Evolutionary conservation across 371 early-diverging fungal genomes (phyloP), one percentile per base, ranked within the genome.

Genomic region (Syncephalastrum monosporum): DNA sequence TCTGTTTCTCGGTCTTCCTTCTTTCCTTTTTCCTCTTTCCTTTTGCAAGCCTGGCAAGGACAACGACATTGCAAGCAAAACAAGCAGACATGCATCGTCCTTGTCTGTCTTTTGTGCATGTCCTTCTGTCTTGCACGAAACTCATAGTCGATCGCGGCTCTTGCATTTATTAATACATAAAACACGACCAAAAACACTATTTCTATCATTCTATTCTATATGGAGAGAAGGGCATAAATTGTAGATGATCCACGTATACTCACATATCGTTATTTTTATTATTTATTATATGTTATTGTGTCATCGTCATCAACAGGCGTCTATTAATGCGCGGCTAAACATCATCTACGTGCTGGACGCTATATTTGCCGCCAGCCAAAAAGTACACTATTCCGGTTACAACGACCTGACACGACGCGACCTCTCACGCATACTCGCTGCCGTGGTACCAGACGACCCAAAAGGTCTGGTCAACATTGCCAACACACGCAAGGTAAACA

Each of bases 291-390:
- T 50, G 15, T 21, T 25, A 21, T 38, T 45, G 21, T 47, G 7
- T 54, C 57, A 49, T 54, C 47, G 23, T 6, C 47, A 38, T 42
- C 57, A 63, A 53, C 78, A 84, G 71, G 72, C 82, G 59, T 79
- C 84, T 16, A 68, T 84, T 64, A 82, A 82, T 65, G 77, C 86
- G 19, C 79, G 87, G 24, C 70, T 89, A 65, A 89, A 89, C 73
- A 77, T 91, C 12, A 72, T 91, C n/a, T 87, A 87, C 60, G 84
- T 89, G 2, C 63, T 91, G 47, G 90, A 91, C 65, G 79, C 87
- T 42, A 82, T 91, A 33, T 84, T 86, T 48, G 74, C 78, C 7
- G 74, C 79, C 29, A 78, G 85, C 55, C 68, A 72, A 53, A 82
- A 82, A 49, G 63, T 76, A 25, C 74, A 77, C 33, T 82, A 80